These are phyloP conservation scores for Sarocladium kiliense DNA, from an alignment of 2,329 filamentous ascomycete species.

Conservation along the genomic window DNA sequence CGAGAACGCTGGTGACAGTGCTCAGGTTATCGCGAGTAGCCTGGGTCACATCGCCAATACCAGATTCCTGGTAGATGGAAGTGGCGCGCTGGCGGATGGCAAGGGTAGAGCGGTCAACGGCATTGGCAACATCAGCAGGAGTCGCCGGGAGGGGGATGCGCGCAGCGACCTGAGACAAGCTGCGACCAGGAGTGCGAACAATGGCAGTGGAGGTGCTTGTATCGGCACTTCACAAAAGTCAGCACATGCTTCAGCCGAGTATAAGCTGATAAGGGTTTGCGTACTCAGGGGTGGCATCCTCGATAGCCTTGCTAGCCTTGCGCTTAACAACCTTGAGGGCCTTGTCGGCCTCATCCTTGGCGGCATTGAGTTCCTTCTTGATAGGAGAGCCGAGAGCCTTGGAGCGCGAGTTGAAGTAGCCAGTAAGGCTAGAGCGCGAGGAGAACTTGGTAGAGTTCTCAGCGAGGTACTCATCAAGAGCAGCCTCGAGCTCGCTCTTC, in stretches of 20 bases:
- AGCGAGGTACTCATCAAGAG: conserved; percentile 68
- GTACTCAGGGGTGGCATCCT: conserved; percentile 42
- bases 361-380: conserved; percentile 45
- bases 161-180: conserved; percentile 45
- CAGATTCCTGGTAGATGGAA: conserved; percentile 59
- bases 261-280: conserved; percentile 19
- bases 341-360: conserved; percentile 30
- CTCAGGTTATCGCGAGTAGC: conserved; percentile 65
- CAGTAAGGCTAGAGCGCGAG: conserved; percentile 57
- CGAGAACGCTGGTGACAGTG: conserved; percentile 67
- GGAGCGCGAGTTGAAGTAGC: conserved; percentile 70
- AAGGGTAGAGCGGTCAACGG: conserved; percentile 66
- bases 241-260: not conserved
- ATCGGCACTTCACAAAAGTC: conserved; percentile 15
- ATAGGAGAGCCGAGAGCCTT: conserved; percentile 55
- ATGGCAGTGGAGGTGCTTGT: conserved; percentile 37
- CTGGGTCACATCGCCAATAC: conserved; percentile 61
- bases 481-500: conserved; percentile 74
- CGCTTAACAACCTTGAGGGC: conserved; percentile 42
- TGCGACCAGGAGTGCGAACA: conserved; percentile 45
- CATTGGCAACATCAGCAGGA: conserved; percentile 70
- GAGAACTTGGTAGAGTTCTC: conserved; percentile 62
- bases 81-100: conserved; percentile 62
- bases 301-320: conserved; percentile 36
- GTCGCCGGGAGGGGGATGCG: conserved; percentile 74